Base-by-base conservation (phyloP, 805 yeast species). In the Schwanniomyces yamadae region DNA sequence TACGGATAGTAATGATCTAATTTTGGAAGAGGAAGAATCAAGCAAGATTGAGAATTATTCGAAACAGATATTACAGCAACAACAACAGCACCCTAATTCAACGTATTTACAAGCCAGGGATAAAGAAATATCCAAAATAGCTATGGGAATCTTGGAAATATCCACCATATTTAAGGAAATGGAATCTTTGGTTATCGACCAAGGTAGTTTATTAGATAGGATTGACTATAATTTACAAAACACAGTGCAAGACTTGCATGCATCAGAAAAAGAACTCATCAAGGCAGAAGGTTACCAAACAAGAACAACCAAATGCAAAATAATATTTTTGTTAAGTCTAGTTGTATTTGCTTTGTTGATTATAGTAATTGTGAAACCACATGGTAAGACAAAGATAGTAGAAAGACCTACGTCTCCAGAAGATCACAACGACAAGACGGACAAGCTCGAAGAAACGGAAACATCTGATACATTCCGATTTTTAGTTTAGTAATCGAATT, bases 121-220 rank as follows among this genome's bases (percentile, higher is more conserved):
- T 53, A 77, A 80, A 35, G 99, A 91, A 53, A 93, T 93, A 35
- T 84, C 84, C 21, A 84, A 84, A 46, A 73, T 93, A 36, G 98
- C 99, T 4, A 87, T 86, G 69, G 96, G 97, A 34, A 95, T 93
- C 29, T 66, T 91, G 26, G 99, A 93, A 56, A 86, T 93, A 1
- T 84, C 95, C 20, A 87, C 91, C 1, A 91, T 93, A 29, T 93
- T 93, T 67, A 84, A 84, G 55, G 98, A 93, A 53, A 77, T 93
- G 76, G 97, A 95, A 52, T 78, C 80, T 24, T 71, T 93, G 73
- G 86, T 93, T 28, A 84, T 93, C 37, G 98, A 93, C 52, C 99
- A 93, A 61, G 99, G 99, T 1, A 87, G 96, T 0, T 74, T 93
- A 28, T 70, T 93, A 41, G 99, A 93, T 61, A 69, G 97, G 47